Percentiles rank a stretch among this genome's conserved stretches.
These are phyloP conservation scores for Alternaria longipes DNA, from an alignment of 2,329 filamentous ascomycete species.

Conservation along the genomic window DNA sequence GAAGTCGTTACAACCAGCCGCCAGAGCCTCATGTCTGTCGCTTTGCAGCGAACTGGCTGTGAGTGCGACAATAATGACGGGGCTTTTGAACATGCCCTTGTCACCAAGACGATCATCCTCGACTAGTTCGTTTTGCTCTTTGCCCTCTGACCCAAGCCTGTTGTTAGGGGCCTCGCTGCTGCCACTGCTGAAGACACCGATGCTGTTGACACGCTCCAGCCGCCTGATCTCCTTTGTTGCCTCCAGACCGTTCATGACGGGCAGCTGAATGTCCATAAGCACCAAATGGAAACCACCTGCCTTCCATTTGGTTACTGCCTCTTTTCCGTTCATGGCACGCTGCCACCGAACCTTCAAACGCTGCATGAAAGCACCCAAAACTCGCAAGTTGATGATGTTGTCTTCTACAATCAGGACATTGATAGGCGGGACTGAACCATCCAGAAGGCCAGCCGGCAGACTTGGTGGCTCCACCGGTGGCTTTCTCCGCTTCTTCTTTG, in stretches of 20 bases:
- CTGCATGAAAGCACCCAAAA: constrained; percentile 96
- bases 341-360: constrained; percentile 94
- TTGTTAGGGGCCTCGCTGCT: constrained; percentile 54
- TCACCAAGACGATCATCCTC: constrained; percentile 76
- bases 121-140: constrained; percentile 48
- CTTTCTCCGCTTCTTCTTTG: constrained; percentile 59
- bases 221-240: constrained; percentile 94
- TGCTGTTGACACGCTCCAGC: constrained; percentile 87
- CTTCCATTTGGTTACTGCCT: constrained; percentile 93
- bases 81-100: constrained; percentile 82
- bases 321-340: constrained; percentile 93
- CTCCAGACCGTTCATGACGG: constrained; percentile 94
- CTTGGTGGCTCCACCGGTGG: constrained; percentile 45
- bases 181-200: constrained; percentile 80
- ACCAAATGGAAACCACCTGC: constrained; percentile 93
- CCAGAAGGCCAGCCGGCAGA: constrained; percentile 70
- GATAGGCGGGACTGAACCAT: constrained; percentile 89
- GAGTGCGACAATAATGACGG: constrained; percentile 96
- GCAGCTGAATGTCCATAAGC: constrained; percentile 97
- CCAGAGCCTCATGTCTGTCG: constrained; percentile 92
- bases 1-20: constrained; percentile 97
- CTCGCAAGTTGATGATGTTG: constrained; percentile 95
- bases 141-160: constrained; percentile 51
- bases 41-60: constrained; percentile 95
- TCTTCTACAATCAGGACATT: constrained; percentile 98